Base-by-base conservation (phyloP, 1,139 yeast genomes). In the Kodamaea anthophila region DNA sequence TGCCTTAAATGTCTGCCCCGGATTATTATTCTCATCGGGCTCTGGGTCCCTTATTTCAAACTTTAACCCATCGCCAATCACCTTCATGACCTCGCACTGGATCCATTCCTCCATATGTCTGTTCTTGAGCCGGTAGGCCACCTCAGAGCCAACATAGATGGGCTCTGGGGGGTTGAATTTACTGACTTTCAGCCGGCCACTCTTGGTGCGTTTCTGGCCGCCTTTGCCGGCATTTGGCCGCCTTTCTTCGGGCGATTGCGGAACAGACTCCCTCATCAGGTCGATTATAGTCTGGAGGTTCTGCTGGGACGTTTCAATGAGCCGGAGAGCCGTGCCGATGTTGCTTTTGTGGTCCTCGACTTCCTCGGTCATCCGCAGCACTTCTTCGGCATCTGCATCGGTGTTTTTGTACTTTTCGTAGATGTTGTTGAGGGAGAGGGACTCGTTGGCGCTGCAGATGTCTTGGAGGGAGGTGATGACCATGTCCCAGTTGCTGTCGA, bases 1-100 rank as follows among this genome's bases (percentile, higher is more conserved):
- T 3, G 96, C 88, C 44, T 78, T 81, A 58, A 82, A 93, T 0
- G 84, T 68, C 46, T 83, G 94, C 3, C 96, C 96, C 2, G 93
- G 84, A 38, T 87, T 85, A 39, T 84, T 85, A 44, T 79, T 74
- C 47, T 91, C 97, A 48, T 93, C 98, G 0, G 98, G 98, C 51
- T 93, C 98, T 0, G 97, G 96, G 53, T 93, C 99, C 42, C 86
- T 74, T 9, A 93, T 88, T 54, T 91, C 97, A 47, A 77, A 82
- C 50, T 74, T 74, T 15, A 70, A 60, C 1, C 94, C 93, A 42
- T 88, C 97, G 1, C 77, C 77, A 14, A 79, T 59, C 3, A 91
- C 77, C 44, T 74, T 76, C 29, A 81, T 74, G 14, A 91, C 94
- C 45, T 83, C 88, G 60, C 98, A 93, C 52, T 87, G 96, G 43